These are phyloP conservation scores for Taiozyma sp. DNA, from an alignment of 1,139 yeast species.

Conservation along the genomic window DNA sequence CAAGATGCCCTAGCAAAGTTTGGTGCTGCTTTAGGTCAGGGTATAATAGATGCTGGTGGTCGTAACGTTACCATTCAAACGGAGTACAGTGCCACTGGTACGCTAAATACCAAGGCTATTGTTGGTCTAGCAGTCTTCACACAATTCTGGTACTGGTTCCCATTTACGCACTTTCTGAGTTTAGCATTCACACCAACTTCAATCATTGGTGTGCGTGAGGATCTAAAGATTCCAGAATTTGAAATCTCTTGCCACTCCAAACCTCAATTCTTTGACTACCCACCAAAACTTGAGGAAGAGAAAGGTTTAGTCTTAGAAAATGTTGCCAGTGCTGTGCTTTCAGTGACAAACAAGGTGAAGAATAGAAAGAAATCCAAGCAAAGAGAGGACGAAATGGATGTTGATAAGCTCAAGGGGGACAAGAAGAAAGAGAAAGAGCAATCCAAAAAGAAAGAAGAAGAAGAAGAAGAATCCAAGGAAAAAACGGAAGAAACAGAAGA, in stretches of 20 bases:
- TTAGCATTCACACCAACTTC: constrained; percentile 92
- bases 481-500: constrained; percentile 26
- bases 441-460: constrained; percentile 22
- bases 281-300: constrained; percentile 79
- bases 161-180: constrained; percentile 87
- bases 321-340: constrained; percentile 86
- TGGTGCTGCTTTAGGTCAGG: constrained; percentile 97
- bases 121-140: constrained; percentile 87
- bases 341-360: constrained; percentile 89
- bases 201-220: constrained; percentile 79
- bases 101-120: constrained; percentile 83
- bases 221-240: constrained; percentile 82
- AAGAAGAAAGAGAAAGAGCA: constrained; percentile 22
- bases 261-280: constrained; percentile 78
- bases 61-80: constrained; percentile 92
- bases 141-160: constrained; percentile 99
- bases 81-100: constrained; percentile 87
- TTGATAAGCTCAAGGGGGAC: constrained; percentile 28
- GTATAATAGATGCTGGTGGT: constrained; percentile 98
- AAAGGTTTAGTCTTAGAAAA: constrained; percentile 85
- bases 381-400: constrained; percentile 30
- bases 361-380: constrained; percentile 75
- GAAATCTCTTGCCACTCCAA: constrained; percentile 77
- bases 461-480: constrained; percentile 19
- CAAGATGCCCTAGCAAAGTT: constrained; percentile 97